Conservation (phyloP, 305 asterid species). For the Fraxinus nigra region DNA sequence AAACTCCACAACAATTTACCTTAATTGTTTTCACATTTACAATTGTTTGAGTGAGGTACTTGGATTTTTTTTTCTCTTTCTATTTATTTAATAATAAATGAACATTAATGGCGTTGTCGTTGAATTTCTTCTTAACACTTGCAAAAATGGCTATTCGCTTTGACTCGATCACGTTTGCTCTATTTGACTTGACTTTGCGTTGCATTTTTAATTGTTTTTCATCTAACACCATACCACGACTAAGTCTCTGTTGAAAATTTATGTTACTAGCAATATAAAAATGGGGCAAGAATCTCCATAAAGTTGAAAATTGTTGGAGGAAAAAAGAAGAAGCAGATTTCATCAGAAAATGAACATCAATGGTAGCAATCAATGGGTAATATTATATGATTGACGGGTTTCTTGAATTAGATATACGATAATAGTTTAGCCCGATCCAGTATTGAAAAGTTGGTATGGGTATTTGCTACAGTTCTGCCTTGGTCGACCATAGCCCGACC, state of each 20-base stretch:
- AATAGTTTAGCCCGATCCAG: neutral
- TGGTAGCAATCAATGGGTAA: neutral
- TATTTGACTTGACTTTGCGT: neutral
- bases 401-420: neutral
- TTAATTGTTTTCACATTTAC: neutral
- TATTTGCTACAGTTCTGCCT: slow-evolving; percentile 36
- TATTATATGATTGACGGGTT: neutral
- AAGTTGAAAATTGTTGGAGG: neutral
- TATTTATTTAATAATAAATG: neutral
- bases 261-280: neutral
- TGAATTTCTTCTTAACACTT: neutral
- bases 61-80: neutral
- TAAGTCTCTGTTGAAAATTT: neutral
- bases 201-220: neutral
- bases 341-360: neutral
- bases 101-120: neutral
- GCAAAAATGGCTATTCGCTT: neutral
- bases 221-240: neutral
- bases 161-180: neutral
- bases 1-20: neutral
- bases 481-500: slow-evolving; percentile 32
- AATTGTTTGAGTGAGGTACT: neutral
- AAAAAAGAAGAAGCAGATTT: neutral
- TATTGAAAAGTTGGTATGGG: slow-evolving; percentile 27
- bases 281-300: neutral